Base-by-base conservation (phyloP, 768 basidiomycete species). In the Kwoniella bestiolae region DNA sequence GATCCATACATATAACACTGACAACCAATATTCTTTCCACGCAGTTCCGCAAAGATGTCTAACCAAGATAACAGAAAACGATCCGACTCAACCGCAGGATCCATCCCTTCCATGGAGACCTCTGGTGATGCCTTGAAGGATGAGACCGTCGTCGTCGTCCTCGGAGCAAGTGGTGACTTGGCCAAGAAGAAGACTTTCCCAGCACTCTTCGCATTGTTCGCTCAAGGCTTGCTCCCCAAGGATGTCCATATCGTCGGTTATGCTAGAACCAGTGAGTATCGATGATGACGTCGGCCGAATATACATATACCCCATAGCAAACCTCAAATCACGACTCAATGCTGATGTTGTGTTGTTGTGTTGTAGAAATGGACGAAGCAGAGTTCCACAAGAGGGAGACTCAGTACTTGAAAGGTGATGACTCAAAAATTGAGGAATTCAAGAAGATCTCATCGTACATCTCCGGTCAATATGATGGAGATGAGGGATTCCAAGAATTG, bases 171-270 rank as follows among this genome's bases (percentile, higher is more conserved):
- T 61, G 95, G 95, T 44, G 95, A 99, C 85, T 85, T 99, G 50
- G 95, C 95, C 69, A 95, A 96, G 89, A 99, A 99, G 85, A 99
- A 99, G 94, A 98, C 95, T 3, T 90, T 93, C 82, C 95, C 95
- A 11, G 95, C 95, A 28, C 85, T 99, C 60, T 97, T 96, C 81
- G 89, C 88, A 60, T 88, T 99, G 72, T 96, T 87, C 84, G 85
- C 85, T 69, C 87, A 88, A 67, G 87, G 86, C 49, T 89, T 88
- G 83, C 87, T 99, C 32, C 94, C 95, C 28, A 85, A 85, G 59
- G 90, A 87, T 80, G 85, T 90, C 71, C 89, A 90, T 83, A 94
- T 99, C 81, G 89, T 99, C 63, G 95, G 95, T 25, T 99, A 98
- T 81, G 95, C 95, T 26, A 88, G 95, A 70, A 94, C 95, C 26